phyloP scores from a whole-genome alignment of 257 asterid species.

The Schizonepeta tenuifolia region DNA sequence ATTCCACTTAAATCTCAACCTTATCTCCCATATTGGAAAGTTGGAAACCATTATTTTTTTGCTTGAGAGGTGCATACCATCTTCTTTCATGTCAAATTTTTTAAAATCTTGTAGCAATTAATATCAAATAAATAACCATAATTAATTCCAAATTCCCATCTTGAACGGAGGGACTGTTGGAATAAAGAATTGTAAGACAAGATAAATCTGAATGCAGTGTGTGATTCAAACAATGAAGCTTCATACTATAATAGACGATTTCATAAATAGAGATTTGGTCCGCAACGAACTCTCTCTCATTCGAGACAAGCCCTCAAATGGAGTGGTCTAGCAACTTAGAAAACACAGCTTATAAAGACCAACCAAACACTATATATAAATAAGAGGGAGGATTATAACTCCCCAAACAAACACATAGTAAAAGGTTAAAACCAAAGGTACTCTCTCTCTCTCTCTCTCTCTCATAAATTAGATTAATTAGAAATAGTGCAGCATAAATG shows the following conservation, averaged over 20 bases:
- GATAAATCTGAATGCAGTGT: not conserved
- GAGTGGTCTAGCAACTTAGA: constrained; percentile 28
- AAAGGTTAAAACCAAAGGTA: not conserved
- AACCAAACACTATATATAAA: not conserved
- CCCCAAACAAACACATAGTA: not conserved
- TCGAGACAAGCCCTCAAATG: constrained; percentile 30
- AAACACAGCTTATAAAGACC: not conserved
- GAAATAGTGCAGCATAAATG: constrained; percentile 27
- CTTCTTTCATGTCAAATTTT: too few relatives aligned
- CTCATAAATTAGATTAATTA: not conserved
- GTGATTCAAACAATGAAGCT: not conserved
- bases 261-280: constrained; percentile 7
- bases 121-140: not conserved
- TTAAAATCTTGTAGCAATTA: not conserved
- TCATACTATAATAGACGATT: not conserved
- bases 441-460: not conserved
- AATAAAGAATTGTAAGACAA: too few relatives aligned
- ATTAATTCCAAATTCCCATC: not conserved
- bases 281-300: constrained; percentile 35
- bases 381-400: not conserved
- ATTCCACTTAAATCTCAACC: too few relatives aligned
- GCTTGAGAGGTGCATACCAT: too few relatives aligned
- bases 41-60: too few relatives aligned
- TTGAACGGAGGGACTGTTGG: too few relatives aligned
- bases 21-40: too few relatives aligned